Evolutionary conservation across 345 rosid species (phyloP).

Genomic region (Laguncularia racemosa): DNA sequence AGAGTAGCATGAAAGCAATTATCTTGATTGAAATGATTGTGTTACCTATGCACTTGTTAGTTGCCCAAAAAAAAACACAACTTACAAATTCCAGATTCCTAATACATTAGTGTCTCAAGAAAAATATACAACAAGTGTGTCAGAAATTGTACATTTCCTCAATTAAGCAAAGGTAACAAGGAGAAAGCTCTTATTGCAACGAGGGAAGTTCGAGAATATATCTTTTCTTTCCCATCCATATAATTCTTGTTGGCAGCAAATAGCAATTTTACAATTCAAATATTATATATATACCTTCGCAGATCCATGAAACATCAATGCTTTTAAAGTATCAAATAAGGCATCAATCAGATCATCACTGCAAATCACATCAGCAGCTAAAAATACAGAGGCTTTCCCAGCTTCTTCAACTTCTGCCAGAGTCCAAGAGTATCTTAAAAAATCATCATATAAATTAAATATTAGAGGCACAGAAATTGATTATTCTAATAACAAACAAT

Average conservation of each 20-base stretch:
- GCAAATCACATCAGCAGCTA: slow-evolving; percentile 71
- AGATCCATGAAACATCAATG: slow-evolving; percentile 38
- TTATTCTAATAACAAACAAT: not conserved
- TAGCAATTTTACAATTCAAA: not conserved
- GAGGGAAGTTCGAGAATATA: not conserved
- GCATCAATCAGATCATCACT: slow-evolving; percentile 54
- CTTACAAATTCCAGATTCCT: no score
- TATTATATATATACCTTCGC: slow-evolving; percentile 38
- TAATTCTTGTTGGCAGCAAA: not conserved
- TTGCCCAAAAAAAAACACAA: no score
- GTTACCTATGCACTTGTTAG: no score
- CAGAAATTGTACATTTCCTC: no score
- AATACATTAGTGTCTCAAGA: no score
- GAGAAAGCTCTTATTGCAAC: not conserved
- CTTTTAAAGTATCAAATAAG: slow-evolving; percentile 33
- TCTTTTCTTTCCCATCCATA: slow-evolving; percentile 5
- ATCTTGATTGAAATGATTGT: no score
- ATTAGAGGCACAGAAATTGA: not conserved
- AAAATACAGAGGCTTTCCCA: slow-evolving; percentile 35
- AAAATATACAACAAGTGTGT: no score
- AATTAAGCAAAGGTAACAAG: no score
- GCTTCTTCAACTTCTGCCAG: slow-evolving; percentile 43
- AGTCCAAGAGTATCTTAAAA: slow-evolving; percentile 41
- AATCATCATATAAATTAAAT: not conserved
- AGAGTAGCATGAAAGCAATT: no score